Percentiles rank a stretch among this genome's conserved stretches.
Conservation (phyloP, 148 eudicot genomes). For the Rhododendron ferrugineum region DNA sequence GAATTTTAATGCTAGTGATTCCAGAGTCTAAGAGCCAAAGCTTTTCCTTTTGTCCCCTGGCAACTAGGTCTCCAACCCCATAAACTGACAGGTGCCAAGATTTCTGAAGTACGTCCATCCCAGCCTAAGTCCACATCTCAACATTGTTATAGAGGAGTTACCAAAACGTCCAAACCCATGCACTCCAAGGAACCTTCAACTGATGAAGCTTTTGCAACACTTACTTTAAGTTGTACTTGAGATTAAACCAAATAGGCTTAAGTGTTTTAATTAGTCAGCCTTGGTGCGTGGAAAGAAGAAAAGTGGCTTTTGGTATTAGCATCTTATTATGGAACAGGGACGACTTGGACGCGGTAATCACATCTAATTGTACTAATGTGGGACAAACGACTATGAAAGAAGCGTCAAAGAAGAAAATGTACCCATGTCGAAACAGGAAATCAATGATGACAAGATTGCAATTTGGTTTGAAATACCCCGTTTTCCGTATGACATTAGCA, state of each 20-base stretch:
- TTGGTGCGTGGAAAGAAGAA: not conserved
- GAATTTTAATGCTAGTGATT: not conserved
- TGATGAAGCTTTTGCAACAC: not conserved
- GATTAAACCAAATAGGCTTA: not conserved
- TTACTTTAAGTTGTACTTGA: not conserved
- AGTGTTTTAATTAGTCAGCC: not conserved
- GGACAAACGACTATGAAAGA: not conserved
- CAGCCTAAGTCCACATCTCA: not conserved
- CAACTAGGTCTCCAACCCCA: not conserved
- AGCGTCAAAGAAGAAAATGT: slow-evolving; percentile 12
- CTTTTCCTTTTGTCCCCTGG: not conserved
- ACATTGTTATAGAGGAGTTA: not conserved
- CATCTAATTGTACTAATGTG: not conserved
- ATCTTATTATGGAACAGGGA: not conserved
- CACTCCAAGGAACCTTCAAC: not conserved
- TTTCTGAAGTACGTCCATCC: not conserved
- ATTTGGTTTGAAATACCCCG: slow-evolving; percentile 62
- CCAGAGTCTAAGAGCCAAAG: not conserved
- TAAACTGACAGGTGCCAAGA: not conserved
- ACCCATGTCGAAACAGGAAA: slow-evolving; percentile 96
- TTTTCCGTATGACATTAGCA: slow-evolving; percentile 53
- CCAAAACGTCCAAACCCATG: not conserved
- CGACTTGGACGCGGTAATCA: not conserved
- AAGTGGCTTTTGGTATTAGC: not conserved
- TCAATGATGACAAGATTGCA: slow-evolving; percentile 92